Conservation (phyloP, 257 asterid genomes). For the Verbascum thapsus region DNA sequence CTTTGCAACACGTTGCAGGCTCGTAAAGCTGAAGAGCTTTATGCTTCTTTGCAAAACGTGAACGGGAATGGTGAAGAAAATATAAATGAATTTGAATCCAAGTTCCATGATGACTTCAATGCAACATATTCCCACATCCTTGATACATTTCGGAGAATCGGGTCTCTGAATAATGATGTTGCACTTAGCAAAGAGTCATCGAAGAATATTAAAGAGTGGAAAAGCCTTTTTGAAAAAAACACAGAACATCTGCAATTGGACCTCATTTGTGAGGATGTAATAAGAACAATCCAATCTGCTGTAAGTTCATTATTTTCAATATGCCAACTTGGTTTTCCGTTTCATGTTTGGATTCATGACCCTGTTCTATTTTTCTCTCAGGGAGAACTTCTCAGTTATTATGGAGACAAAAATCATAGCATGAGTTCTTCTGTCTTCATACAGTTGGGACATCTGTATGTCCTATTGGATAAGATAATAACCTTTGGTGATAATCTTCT, state of each 20-base stretch:
- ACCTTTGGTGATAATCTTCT: constrained; percentile 67
- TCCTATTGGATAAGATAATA: constrained; percentile 52
- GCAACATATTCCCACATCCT: constrained; percentile 43
- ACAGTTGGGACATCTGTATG: constrained; percentile 50
- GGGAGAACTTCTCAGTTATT: constrained; percentile 64
- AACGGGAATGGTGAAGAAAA: constrained; percentile 27
- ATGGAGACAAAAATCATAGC: constrained; percentile 35
- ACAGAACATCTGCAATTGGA: constrained; percentile 54
- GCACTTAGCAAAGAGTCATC: constrained; percentile 40
- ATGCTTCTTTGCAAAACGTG: constrained; percentile 36
- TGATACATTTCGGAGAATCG: constrained; percentile 41
- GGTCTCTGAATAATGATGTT: constrained; percentile 42
- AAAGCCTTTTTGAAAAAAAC: constrained; percentile 55
- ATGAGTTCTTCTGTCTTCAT: constrained; percentile 39
- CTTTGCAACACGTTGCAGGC: constrained; percentile 54
- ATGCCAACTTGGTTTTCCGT: constrained; percentile 13
- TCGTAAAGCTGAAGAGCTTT: constrained; percentile 43
- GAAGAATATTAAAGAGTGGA: constrained; percentile 60
- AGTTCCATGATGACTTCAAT: constrained; percentile 46
- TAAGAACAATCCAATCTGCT: constrained; percentile 48
- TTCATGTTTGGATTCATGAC: constrained; percentile 10
- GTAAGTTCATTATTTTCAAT: constrained; percentile 49
- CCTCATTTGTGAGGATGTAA: constrained; percentile 49
- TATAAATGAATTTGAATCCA: constrained; percentile 40
- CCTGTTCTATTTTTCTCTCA: constrained; percentile 28